Conservation (phyloP, 2,329 filamentous ascomycete species). For the Claviceps sp. region DNA sequence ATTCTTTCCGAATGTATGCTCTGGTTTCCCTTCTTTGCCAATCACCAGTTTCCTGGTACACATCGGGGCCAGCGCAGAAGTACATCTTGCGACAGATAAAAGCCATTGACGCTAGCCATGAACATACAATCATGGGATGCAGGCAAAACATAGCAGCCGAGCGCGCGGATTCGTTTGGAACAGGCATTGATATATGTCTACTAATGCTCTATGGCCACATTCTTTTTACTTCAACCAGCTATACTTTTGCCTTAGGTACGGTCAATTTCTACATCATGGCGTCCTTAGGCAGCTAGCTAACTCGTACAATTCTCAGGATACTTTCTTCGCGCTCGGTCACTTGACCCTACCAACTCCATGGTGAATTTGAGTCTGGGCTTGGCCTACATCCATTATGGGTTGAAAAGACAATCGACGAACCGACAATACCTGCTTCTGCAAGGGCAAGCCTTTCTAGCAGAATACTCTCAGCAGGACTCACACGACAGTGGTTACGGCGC, state of each 20-base stretch:
- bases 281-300: slow-evolving; percentile 2
- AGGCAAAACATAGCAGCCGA: slow-evolving; percentile 11
- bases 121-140: slow-evolving; percentile 21
- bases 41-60: slow-evolving; percentile 62
- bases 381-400: slow-evolving; percentile 74
- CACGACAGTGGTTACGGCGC: slow-evolving; percentile 4
- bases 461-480: slow-evolving; percentile 16
- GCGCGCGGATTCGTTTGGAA: not conserved
- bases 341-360: slow-evolving; percentile 64
- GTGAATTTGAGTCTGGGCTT: slow-evolving; percentile 72
- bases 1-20: slow-evolving; percentile 73
- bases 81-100: slow-evolving; percentile 87
- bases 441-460: slow-evolving; percentile 62
- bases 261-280: not conserved
- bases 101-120: slow-evolving; percentile 57
- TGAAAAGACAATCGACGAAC: slow-evolving; percentile 84
- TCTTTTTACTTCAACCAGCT: slow-evolving; percentile 69
- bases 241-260: slow-evolving; percentile 63
- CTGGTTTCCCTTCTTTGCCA: slow-evolving; percentile 65
- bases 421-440: slow-evolving; percentile 78
- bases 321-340: slow-evolving; percentile 62
- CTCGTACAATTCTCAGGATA: slow-evolving; percentile 40
- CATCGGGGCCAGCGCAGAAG: slow-evolving; percentile 73
- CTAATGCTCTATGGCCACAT: slow-evolving; percentile 87
- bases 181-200: slow-evolving; percentile 59